phyloP scores from a whole-genome alignment of 257 asterid genomes.

The Solanum gandarillasii region DNA sequence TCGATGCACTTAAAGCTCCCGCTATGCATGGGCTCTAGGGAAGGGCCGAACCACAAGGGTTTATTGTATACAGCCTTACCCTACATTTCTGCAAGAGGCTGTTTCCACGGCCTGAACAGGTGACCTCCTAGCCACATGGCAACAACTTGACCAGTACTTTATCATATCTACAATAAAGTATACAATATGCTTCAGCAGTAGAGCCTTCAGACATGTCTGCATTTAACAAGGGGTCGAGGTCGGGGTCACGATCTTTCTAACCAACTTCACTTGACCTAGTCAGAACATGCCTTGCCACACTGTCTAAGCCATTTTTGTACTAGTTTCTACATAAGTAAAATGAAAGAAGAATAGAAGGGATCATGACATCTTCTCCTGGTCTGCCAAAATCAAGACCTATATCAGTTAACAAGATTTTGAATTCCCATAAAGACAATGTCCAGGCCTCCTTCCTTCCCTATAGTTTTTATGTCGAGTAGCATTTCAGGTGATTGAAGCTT shows the following conservation, averaged over 20 bases:
- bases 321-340: too few species aligned
- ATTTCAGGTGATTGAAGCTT: background rate
- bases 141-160: background rate
- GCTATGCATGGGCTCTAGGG: background rate
- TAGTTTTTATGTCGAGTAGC: background rate
- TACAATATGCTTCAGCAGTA: background rate
- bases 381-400: background rate
- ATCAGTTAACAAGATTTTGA: background rate
- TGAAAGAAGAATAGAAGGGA: background rate
- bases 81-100: background rate
- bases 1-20: background rate
- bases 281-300: background rate
- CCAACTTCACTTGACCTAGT: background rate
- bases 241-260: background rate
- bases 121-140: background rate
- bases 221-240: background rate
- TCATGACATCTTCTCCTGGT: background rate
- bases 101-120: background rate
- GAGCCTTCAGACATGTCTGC: background rate
- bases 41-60: background rate
- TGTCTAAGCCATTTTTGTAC: too few species aligned
- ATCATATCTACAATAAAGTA: background rate
- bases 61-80: too few species aligned
- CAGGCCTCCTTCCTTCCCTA: background rate
- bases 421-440: background rate